Evolutionary conservation across 352 stramenopile species (phyloP), one percentile per base, ranked within the genome.

Genomic region (Phytophthora pisi): DNA sequence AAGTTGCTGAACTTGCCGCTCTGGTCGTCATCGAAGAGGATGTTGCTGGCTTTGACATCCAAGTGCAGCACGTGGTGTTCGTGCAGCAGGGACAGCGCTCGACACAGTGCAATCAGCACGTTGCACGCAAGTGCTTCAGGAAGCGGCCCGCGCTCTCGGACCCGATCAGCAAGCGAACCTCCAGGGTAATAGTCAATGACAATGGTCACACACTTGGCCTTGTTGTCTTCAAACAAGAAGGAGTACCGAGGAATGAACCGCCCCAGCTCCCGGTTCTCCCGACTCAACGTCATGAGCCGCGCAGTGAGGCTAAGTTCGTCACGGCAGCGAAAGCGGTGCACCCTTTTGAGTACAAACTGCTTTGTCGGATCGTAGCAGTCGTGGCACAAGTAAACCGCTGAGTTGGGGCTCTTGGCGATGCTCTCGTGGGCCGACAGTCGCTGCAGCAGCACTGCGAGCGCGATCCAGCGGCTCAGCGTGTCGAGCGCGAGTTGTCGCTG

Each of bases 31-130:
- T 91, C 83, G 28, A 91, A 91, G 10, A 91, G 55, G 45, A 90
- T 80, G 58, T 91, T 91, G 38, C 66, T 75, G 4, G 81, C 77
- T 62, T 89, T 91, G 45, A 91, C 70, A 61, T 91, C 81, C 53
- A 91, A 57, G 49, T 90, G 83, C 28, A 91, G 63, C 18, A 91
- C 74, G 28, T 68, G 36, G 51, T 89, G 63, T 56, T 77, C 70
- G 60, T 91, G 82, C 18, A 89, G 68, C 43, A 84, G 34, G 31
- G 71, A 72, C 23, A 91, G 68, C 23, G 77, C 79, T 15, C 74
- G 60, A 36, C 81, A 90, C 5, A 91, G 70, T 10, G 68, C 77
- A 4, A 79, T 51, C 40, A 87, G 58, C 23, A 91, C 76, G 2
- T 31, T 68, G 45, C 76, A 74, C 1, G 78, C 73, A 43, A 74